Percentiles rank a stretch among this genome's conserved stretches.
Evolutionary conservation across 371 early-diverging fungal genomes (phyloP).

Genomic region (Mortierella sp.): DNA sequence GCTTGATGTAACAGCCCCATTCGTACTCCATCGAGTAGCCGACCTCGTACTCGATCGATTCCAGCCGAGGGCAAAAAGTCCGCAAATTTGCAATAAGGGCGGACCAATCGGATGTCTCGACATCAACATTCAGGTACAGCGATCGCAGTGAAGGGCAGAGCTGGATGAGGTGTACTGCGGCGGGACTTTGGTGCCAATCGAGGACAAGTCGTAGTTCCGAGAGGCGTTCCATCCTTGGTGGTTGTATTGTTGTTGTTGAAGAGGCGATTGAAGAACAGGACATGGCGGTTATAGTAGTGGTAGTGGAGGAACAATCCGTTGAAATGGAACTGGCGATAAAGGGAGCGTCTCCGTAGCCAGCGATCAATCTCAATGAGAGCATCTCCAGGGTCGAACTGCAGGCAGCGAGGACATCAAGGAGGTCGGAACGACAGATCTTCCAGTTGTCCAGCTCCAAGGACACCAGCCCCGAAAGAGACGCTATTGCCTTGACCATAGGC

Average conservation of each 20-base stretch:
- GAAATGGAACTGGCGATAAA: neutral
- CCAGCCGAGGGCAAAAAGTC: conserved; percentile 7
- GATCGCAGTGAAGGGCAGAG: conserved; percentile 9
- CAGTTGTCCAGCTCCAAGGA: neutral
- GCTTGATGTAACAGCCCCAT: neutral
- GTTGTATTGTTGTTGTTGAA: too few species aligned
- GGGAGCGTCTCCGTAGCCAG: conserved; percentile 4
- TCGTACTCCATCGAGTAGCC: conserved; percentile 5
- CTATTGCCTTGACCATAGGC: neutral
- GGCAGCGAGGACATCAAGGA: conserved; percentile 14
- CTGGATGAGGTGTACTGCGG: neutral
- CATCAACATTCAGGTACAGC: conserved; percentile 12
- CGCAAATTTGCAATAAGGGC: neutral
- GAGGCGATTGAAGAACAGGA: neutral
- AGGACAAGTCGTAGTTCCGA: neutral
- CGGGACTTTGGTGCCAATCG: conserved; percentile 4
- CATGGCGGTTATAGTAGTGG: neutral
- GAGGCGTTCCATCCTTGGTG: neutral
- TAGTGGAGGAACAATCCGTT: neutral
- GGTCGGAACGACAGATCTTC: neutral
- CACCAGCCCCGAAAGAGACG: neutral
- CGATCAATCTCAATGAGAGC: neutral
- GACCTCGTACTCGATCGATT: conserved; percentile 3
- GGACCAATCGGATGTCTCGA: neutral
- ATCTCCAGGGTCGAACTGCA: conserved; percentile 10